Evolutionary conservation across 192 early-diverging fungal genomes (phyloP), one percentile per base, ranked within the genome.

Genomic region (Backusella tarrabulga): DNA sequence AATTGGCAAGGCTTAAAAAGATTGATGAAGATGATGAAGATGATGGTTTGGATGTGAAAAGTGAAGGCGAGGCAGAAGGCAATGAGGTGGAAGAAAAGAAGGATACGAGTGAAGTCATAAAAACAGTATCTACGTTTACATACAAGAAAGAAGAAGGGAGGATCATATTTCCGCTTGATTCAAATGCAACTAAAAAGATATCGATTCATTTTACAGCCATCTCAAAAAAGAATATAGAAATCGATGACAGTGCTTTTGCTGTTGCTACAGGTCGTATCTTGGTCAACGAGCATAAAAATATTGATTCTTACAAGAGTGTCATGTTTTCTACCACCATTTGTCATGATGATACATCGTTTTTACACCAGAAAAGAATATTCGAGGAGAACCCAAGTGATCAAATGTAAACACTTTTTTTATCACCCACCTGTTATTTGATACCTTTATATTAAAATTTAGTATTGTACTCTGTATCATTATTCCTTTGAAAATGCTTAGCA

Each of bases 231-330:
- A 44, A 52, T 6, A 56, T 69, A 50, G 3, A 32, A 14, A 26
- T 42, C n/a, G 8, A 29, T 5, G 34, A 44, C 11, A n/a, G 54
- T 14, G 68, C 35, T 23, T 56, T 67, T 74, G 23, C 56, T n/a
- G 41, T 11, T 87, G 85, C 63, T 82, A 88, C 36, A 82, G 80
- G 89, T 6, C 78, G 81, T 63, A 82, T 96, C 3, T 92, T 89
- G 75, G 89, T 93, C 7, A 90, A 94, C 72, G 93, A 96, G 78
- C 88, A 92, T 73, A 96, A 92, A 83, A 96, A 96, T 78, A 89
- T 88, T 3, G 94, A 96, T 85, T 81, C 90, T 34, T 82, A 86
- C 70, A 93, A 92, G 44, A 87, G 84, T 26, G 86, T 95, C 19
- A 40, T 82, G 6, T 94, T 93, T 71, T 81, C 78, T 23, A 85